phyloP scores from a whole-genome alignment of 352 stramenopile species.

The Globisporangium polare region DNA sequence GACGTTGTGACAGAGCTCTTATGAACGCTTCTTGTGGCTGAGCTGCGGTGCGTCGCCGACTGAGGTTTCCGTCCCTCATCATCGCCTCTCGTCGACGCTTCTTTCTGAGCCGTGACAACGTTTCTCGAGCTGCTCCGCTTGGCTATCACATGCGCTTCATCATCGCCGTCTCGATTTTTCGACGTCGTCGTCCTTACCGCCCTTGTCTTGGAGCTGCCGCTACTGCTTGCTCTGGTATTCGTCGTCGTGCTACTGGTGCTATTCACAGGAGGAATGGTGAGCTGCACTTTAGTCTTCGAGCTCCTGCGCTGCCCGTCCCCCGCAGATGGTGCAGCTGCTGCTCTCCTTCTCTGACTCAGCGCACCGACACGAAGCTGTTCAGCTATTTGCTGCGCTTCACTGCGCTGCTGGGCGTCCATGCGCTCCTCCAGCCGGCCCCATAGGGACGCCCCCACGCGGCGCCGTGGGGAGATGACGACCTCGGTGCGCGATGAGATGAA shows the following conservation, averaged over 20 bases:
- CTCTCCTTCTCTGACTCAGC: not conserved
- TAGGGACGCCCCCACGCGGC: slow-evolving; percentile 11
- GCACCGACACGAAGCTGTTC: not conserved
- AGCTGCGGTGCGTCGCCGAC: not conserved
- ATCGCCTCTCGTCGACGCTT: not conserved
- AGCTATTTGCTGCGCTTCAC: slow-evolving; percentile 8
- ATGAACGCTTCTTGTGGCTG: not conserved
- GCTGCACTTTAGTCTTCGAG: not conserved
- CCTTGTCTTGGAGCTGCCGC: not conserved
- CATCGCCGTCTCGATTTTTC: not conserved
- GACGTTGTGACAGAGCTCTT: no score
- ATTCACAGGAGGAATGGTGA: no score
- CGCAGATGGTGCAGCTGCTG: not conserved
- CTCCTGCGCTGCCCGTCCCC: not conserved
- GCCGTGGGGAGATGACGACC: slow-evolving; percentile 58
- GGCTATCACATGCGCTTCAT: not conserved
- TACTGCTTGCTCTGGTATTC: not conserved
- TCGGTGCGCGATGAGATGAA: slow-evolving; percentile 56
- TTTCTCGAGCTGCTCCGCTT: not conserved
- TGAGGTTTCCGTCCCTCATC: not conserved
- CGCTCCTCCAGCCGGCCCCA: slow-evolving; percentile 14
- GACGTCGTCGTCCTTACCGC: not conserved
- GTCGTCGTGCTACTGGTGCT: not conserved
- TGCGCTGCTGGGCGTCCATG: not conserved
- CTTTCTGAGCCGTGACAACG: not conserved